phyloP scores from a whole-genome alignment of 1,284 basidiomycete species.

The Heterobasidion parviporum region DNA sequence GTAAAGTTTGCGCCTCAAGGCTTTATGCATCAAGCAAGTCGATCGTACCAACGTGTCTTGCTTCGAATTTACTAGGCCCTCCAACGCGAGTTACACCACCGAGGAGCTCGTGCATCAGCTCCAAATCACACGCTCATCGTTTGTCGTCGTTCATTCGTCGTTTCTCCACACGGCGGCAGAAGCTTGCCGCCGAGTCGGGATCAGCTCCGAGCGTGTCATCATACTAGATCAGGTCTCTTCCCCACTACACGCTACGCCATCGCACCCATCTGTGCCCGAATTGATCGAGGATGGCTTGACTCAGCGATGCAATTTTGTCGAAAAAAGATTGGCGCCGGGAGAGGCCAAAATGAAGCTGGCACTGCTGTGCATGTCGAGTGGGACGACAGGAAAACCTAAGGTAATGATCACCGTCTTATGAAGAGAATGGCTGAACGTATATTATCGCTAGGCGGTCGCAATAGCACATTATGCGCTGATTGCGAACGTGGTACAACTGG shows the following conservation, averaged over 20 bases:
- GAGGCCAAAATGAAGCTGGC: conserved; percentile 66
- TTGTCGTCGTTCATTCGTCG: conserved; percentile 53
- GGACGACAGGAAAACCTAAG: conserved; percentile 80
- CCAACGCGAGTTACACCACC: conserved; percentile 62
- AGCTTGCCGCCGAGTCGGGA: conserved; percentile 39
- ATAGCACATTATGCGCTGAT: conserved; percentile 64
- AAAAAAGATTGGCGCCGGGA: conserved; percentile 44
- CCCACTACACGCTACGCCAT: conserved; percentile 1
- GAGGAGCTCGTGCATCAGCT: conserved; percentile 62
- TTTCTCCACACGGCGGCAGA: conserved; percentile 39
- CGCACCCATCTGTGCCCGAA: conserved; percentile 35
- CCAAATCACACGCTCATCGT: conserved; percentile 39
- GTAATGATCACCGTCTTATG: conserved; percentile 19
- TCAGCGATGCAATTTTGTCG: conserved; percentile 33
- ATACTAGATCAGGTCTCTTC: conserved; percentile 27
- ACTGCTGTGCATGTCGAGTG: conserved; percentile 72
- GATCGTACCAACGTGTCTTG: not conserved
- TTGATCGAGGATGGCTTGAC: conserved; percentile 48
- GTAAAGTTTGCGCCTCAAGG: conserved; percentile 15
- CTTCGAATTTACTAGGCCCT: conserved; percentile 27
- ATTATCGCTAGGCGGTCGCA: conserved; percentile 44
- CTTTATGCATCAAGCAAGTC: conserved; percentile 7
- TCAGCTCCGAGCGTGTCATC: conserved; percentile 49
- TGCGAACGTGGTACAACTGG: conserved; percentile 53
- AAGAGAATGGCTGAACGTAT: too few relatives aligned